Evolutionary conservation across 148 eudicot species (phyloP), one percentile per base, ranked within the genome.

Genomic region (Amaranthus palmeri): DNA sequence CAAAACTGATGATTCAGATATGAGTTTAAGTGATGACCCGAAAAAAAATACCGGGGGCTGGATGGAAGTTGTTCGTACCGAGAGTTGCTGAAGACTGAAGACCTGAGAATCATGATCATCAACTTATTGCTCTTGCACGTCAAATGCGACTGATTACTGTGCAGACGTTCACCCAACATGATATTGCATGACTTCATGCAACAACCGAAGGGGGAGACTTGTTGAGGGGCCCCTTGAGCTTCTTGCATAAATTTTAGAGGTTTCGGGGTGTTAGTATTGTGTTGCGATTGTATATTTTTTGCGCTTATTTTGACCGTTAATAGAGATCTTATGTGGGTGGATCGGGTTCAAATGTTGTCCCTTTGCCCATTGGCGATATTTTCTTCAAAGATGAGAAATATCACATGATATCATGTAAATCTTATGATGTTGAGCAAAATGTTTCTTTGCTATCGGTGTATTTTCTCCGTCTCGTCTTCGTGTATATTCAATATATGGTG

Each of bases 21-120:
- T 87, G 65, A 91, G 98, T 82, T 86, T 95, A 2, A 85, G 90
- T 2, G 98, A 91, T 53, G 97, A 95, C 74, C 89, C 90, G 2
- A 95, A 95, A 85, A 95, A 95, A 83, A 92, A 90, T 61, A 80
- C 87, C 44, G 90, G 90, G 74, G 53, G 15, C 8, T 91, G 98
- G 98, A 78, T 87, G 61, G 81, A 82, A 69, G 93, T 91, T 53
- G 93, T 91, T 79, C 81, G 85, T 77, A 77, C 84, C 47, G 77
- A 78, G 13, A 81, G 73, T 7, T 87, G 90, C 81, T 92, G 83
- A 85, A 41, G 52, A 44, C 36, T 25, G 36, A 25, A 25, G 10
- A 65, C 4, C 3, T 2, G 43, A 25, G 2, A 17, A 52, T 44
- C 17, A 63, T 40, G 9, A 48, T 57, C 62, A 58, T 12, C 9